Base-by-base conservation (phyloP, 257 asterid genomes). In the Solanum bukasovii region DNA sequence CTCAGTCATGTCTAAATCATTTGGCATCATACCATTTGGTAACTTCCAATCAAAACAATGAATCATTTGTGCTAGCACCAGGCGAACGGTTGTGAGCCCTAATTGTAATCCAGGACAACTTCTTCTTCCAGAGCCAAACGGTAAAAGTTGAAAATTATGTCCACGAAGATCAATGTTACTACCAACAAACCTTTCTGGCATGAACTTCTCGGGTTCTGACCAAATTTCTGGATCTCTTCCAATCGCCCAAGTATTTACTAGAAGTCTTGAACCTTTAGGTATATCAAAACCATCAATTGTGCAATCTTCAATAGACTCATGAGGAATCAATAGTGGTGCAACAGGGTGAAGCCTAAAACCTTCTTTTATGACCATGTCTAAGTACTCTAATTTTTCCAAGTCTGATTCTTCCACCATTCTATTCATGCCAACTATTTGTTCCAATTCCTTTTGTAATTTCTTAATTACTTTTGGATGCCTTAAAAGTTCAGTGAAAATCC, bases 301-400 rank as follows among this genome's bases (percentile, higher is more conserved):
- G 86, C 89, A 90, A 23, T 90, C 89, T 85, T 90, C 86, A 18
- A 85, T 88, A 4, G 91, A 87, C 13, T 87, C 90, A 2, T 61
- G 89, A 16, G 88, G 91, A 20, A 87, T 38, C 8, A 90, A 81
- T 5, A 90, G 44, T 4, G 91, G 90, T 85, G 84, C 89, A 44
- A 86, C 31, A 0, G 89, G 91, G n/a, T 90, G 91, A 25, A 90
- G 90, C 46, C 92, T 73, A 46, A 87, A 70, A 4, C 89, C 44
- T 83, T 89, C 89, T 89, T 87, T 89, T 3, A 89, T 25, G 9
- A 87, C 88, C 91, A 90, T 87, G 18, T 90, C 65, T 5, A 90
- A 84, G 25, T 89, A 89, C 16, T 63, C 86, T 68, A 89, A 42
- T 16, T 68, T 38, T 31, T 87, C 84, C 3, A 89, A 88, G 42